These are phyloP conservation scores for Zygosaccharomyces bailii DNA, from an alignment of 805 yeast species.

Conservation along the genomic window DNA sequence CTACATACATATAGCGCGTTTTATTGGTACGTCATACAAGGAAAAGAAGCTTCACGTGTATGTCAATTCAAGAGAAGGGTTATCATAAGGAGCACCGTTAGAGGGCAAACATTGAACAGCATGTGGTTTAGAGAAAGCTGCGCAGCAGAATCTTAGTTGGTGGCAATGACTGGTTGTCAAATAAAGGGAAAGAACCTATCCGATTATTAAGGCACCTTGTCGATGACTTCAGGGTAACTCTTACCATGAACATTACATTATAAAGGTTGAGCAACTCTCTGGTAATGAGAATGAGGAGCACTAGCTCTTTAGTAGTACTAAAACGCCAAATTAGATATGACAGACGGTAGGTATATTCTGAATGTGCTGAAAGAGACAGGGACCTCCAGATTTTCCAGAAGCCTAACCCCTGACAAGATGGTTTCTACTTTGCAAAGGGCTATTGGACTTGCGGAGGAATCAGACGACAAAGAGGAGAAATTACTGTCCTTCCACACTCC, in stretches of 20 bases:
- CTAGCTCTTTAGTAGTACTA: background rate
- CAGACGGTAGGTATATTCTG: slow-evolving; percentile 24
- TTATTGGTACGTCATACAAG: slow-evolving; percentile 5
- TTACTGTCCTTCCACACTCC: slow-evolving; percentile 44
- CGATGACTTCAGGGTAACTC: slow-evolving; percentile 5
- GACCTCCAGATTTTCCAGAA: slow-evolving; percentile 25
- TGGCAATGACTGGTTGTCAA: background rate
- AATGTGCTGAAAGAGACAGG: slow-evolving; percentile 25
- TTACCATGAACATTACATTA: background rate
- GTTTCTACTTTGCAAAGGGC: slow-evolving; percentile 35
- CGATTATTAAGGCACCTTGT: background rate
- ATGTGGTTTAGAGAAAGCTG: too few relatives aligned
- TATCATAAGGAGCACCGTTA: too few relatives aligned
- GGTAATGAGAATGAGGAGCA: background rate
- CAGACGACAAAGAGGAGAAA: slow-evolving; percentile 12
- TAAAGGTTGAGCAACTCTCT: background rate
- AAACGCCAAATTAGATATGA: slow-evolving; percentile 15
- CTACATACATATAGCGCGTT: slow-evolving; percentile 2
- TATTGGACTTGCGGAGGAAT: slow-evolving; percentile 25
- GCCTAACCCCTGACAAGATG: slow-evolving; percentile 30
- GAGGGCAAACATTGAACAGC: too few relatives aligned
- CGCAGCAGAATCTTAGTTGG: background rate
- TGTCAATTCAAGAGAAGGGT: background rate
- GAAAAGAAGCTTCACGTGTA: background rate
- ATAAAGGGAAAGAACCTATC: background rate